Percentiles rank a stretch among this genome's conserved stretches.
Conservation (phyloP, 2,329 filamentous ascomycete genomes). For the Purpureocillium lavendulum region DNA sequence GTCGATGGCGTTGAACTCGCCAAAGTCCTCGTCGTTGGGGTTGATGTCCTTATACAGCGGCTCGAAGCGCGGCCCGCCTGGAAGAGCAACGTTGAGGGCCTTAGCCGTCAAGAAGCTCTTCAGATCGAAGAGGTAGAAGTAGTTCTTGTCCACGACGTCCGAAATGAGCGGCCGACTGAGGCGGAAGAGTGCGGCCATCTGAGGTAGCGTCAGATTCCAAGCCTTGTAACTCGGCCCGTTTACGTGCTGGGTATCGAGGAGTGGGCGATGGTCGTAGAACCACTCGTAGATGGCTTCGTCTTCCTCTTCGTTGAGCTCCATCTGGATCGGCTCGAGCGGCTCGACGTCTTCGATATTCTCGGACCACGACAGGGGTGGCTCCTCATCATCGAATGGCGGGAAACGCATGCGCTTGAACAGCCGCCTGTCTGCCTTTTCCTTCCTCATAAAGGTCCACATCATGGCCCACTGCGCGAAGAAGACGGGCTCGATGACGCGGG, state of each 20-base stretch:
- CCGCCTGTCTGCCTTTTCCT: slow-evolving; percentile 91
- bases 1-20: slow-evolving; percentile 98
- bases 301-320: slow-evolving; percentile 93
- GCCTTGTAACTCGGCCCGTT: slow-evolving; percentile 95
- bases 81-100: slow-evolving; percentile 91
- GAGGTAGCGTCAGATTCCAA: slow-evolving; percentile 87
- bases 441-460: slow-evolving; percentile 98
- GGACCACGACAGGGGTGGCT: slow-evolving; percentile 93
- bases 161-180: slow-evolving; percentile 85
- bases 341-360: slow-evolving; percentile 99
- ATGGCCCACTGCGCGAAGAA: slow-evolving; percentile 99
- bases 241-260: slow-evolving; percentile 86
- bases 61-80: slow-evolving; percentile 94
- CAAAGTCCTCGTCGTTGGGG: slow-evolving; percentile 97
- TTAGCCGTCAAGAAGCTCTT: slow-evolving; percentile 95
- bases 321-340: slow-evolving; percentile 92
- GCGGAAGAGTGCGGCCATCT: slow-evolving; percentile 94
- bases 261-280: slow-evolving; percentile 92
- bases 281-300: slow-evolving; percentile 88
- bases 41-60: slow-evolving; percentile 98
- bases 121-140: slow-evolving; percentile 94
- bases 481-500: slow-evolving; percentile 92
- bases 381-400: slow-evolving; percentile 96
- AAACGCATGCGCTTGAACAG: slow-evolving; percentile 99
- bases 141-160: slow-evolving; percentile 91